Evolutionary conservation across 2,329 filamentous ascomycete genomes (phyloP), one percentile per base, ranked within the genome.

Genomic region (Colletotrichum cuscutae): DNA sequence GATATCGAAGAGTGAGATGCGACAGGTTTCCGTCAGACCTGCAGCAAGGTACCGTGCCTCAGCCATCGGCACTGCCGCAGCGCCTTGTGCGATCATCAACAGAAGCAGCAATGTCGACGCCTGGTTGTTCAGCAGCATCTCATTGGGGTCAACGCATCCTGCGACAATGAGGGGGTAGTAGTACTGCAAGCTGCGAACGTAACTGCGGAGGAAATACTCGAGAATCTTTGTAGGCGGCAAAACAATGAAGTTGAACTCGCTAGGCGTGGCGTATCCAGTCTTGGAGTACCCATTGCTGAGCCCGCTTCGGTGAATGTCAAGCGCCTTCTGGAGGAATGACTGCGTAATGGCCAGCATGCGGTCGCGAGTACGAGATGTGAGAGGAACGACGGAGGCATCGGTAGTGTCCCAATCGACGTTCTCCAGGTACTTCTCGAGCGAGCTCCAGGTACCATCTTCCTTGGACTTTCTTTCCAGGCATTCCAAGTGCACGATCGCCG

Each of bases 11-110:
- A 94, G 85, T 1, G 91, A 93, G 76, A 94, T 93, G 54, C 92
- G 90, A 78, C 92, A 93, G 4, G 91, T 92, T 80, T 94, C 92
- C 0, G 90, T 91, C 68, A 94, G 82, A 0, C 92, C 92, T 1
- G 90, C 89, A 5, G 91, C 90, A 13, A 94, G 83, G 79, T 89
- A 90, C 53, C 91, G 85, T 2, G 91, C 91, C 81, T 93, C 91
- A 1, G 89, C 84, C 52, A 89, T 90, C 4, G 91, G 89, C 63
- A 92, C 89, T n/a, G 88, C 87, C 69, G 90, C 89, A 11, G 92
- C 91, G 19, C 92, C 92, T 76, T 93, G 91, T 1, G 92, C 91
- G 68, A 94, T 92, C 91, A 94, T 93, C 79, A 94, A 87, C 26
- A 94, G 83, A 1, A 94, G 87, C 13, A 94, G 83, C 35, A 94